phyloP scores from a whole-genome alignment of 1,284 basidiomycete genomes.

The Grifola frondosa region DNA sequence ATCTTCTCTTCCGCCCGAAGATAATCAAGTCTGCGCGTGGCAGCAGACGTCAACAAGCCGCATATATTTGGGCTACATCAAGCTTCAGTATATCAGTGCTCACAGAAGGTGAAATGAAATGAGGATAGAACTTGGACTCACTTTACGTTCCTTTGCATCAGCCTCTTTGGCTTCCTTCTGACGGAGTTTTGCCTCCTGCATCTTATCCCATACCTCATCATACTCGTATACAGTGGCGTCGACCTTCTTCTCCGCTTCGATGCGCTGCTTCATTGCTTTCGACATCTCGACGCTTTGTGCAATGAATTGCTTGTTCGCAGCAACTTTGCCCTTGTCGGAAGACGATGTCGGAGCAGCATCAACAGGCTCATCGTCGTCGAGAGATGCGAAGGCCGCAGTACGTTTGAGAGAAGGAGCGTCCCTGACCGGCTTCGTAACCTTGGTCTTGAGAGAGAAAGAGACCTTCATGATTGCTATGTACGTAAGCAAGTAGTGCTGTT shows the following conservation, averaged over 20 bases:
- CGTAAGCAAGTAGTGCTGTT: conserved; percentile 3
- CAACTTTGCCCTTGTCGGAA: conserved; percentile 37
- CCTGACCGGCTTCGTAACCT: conserved; percentile 43
- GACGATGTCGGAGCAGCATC: conserved; percentile 47
- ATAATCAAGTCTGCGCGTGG: conserved; percentile 85
- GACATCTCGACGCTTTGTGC: conserved; percentile 60
- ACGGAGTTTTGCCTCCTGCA: conserved; percentile 82
- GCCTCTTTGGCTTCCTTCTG: conserved; percentile 76
- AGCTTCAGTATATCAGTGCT: conserved; percentile 22
- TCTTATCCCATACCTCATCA: conserved; percentile 94
- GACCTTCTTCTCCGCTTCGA: conserved; percentile 76
- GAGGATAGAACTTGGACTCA: conserved; percentile 34
- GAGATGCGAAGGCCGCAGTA: conserved; percentile 58
- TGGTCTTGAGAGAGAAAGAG: conserved; percentile 70
- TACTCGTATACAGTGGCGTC: conserved; percentile 93
- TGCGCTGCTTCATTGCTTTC: conserved; percentile 58
- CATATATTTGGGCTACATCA: conserved; percentile 90
- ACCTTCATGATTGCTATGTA: conserved; percentile 60
- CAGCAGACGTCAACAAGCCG: conserved; percentile 79
- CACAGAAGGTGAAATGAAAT: conserved; percentile 9
- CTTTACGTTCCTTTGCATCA: conserved; percentile 74
- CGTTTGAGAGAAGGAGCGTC: conserved; percentile 57
- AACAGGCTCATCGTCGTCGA: conserved; percentile 61
- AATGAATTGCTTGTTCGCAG: conserved; percentile 51
- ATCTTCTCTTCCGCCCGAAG: conserved; percentile 98